These are phyloP conservation scores for Ogataea parapolymorpha DNA, from an alignment of 805 yeast species.

Conservation along the genomic window DNA sequence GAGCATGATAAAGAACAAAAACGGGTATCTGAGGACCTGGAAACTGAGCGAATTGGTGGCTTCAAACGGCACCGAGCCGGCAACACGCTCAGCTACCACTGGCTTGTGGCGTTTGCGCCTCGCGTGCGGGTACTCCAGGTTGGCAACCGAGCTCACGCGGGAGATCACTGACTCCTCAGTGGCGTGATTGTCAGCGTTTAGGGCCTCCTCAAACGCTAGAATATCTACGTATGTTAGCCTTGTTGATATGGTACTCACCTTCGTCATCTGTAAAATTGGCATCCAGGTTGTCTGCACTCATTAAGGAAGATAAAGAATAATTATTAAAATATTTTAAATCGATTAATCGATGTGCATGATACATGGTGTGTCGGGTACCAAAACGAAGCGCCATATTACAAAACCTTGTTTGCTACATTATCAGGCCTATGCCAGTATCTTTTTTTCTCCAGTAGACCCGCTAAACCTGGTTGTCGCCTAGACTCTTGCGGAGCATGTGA, in stretches of 20 bases:
- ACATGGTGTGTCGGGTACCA: too few species aligned
- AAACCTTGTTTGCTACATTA: background rate
- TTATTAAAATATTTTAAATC: background rate
- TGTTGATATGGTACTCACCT: constrained; percentile 2
- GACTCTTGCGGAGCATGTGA: constrained; percentile 24
- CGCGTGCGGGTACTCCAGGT: constrained; percentile 14
- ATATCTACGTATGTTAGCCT: constrained; percentile 21
- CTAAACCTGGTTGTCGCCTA: constrained; percentile 14
- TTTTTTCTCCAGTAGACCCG: too few species aligned
- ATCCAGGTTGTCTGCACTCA: constrained; percentile 22
- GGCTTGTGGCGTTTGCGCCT: constrained; percentile 13
- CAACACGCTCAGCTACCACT: background rate
- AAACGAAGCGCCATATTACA: background rate
- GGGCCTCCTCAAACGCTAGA: constrained; percentile 36
- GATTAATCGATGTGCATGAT: too few species aligned
- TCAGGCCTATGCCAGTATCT: background rate
- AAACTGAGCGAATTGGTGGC: constrained; percentile 34
- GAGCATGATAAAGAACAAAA: constrained; percentile 45
- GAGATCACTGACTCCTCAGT: constrained; percentile 9
- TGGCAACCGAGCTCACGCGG: constrained; percentile 12
- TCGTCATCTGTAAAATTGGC: constrained; percentile 25
- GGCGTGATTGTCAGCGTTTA: constrained; percentile 26
- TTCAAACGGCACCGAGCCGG: constrained; percentile 1
- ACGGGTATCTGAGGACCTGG: constrained; percentile 61
- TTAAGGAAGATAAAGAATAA: background rate